Evolutionary conservation across 495 filamentous ascomycete species (phyloP).

Genomic region (Aspergillus nidulans): DNA sequence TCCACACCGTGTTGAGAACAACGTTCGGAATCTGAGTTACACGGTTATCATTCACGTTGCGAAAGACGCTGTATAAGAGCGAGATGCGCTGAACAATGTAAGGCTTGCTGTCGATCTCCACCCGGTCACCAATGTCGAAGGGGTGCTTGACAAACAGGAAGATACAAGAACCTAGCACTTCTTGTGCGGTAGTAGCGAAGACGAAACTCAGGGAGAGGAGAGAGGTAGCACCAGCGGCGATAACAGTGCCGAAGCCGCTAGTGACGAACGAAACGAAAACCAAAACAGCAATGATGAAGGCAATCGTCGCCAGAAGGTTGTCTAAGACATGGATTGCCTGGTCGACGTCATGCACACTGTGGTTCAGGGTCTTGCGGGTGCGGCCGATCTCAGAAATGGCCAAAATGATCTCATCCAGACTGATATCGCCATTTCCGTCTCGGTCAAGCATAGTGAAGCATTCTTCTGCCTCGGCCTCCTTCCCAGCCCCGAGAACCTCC

Average conservation of each 20-base stretch:
- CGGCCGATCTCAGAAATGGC: conserved; percentile 78
- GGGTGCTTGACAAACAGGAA: conserved; percentile 98
- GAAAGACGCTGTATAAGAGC: conserved; percentile 90
- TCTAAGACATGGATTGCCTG: conserved; percentile 90
- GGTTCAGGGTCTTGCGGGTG: conserved; percentile 76
- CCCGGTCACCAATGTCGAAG: conserved; percentile 88
- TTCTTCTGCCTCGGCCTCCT: conserved; percentile 72
- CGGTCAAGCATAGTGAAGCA: conserved; percentile 74
- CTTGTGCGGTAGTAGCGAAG: conserved; percentile 85
- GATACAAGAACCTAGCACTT: conserved; percentile 92
- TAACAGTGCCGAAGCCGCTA: conserved; percentile 74
- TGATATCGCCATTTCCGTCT: conserved; percentile 90
- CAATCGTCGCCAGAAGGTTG: conserved; percentile 71
- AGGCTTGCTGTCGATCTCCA: conserved; percentile 69
- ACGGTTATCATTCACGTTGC: conserved; percentile 73
- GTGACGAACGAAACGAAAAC: conserved; percentile 90
- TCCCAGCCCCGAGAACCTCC: conserved; percentile 76
- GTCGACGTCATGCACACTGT: conserved; percentile 95
- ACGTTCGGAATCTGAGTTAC: conserved; percentile 89
- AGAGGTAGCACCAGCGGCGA: conserved; percentile 92
- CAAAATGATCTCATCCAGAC: conserved; percentile 90
- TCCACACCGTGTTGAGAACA: conserved; percentile 81
- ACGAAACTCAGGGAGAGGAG: conserved; percentile 92
- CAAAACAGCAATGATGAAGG: conserved; percentile 74
- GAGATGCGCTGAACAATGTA: conserved; percentile 91